Conservation (phyloP, 1,284 basidiomycete species). For the Wallemia mellicola region DNA sequence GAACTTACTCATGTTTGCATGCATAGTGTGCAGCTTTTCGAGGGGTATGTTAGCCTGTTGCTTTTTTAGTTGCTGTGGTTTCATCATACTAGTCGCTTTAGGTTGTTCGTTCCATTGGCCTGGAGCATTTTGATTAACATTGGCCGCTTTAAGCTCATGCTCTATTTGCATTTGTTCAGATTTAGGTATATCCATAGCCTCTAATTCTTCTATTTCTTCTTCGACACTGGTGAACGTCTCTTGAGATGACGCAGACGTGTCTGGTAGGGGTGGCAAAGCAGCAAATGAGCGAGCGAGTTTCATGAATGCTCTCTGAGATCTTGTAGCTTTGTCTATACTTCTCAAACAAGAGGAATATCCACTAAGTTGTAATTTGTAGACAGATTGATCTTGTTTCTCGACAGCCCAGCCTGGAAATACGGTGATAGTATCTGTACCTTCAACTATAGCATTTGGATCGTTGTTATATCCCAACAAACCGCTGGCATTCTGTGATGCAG, state of each 20-base stretch:
- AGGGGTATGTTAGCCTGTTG: not conserved
- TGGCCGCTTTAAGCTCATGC: not conserved
- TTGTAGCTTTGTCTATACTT: not conserved
- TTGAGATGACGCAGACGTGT: not conserved
- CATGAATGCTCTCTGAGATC: not conserved
- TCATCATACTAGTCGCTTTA: not conserved
- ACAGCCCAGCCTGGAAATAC: slow-evolving; percentile 1
- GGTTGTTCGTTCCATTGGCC: not conserved
- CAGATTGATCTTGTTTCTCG: not conserved
- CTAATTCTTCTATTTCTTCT: not conserved
- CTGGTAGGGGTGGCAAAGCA: not conserved
- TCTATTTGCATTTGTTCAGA: not conserved
- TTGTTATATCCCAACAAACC: not conserved
- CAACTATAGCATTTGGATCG: not conserved
- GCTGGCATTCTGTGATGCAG: not conserved
- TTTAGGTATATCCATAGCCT: not conserved
- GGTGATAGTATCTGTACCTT: not conserved
- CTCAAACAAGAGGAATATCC: not conserved
- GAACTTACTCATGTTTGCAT: not conserved
- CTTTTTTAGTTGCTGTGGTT: not conserved
- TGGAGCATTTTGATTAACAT: not conserved
- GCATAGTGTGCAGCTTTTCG: not conserved
- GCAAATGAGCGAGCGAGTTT: not conserved
- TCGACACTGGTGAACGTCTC: not conserved
- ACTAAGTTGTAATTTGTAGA: not conserved